Percentiles rank a stretch among this genome's conserved stretches.
phyloP scores from a whole-genome alignment of 164 flowering plant species.

The Malania oleifera region DNA sequence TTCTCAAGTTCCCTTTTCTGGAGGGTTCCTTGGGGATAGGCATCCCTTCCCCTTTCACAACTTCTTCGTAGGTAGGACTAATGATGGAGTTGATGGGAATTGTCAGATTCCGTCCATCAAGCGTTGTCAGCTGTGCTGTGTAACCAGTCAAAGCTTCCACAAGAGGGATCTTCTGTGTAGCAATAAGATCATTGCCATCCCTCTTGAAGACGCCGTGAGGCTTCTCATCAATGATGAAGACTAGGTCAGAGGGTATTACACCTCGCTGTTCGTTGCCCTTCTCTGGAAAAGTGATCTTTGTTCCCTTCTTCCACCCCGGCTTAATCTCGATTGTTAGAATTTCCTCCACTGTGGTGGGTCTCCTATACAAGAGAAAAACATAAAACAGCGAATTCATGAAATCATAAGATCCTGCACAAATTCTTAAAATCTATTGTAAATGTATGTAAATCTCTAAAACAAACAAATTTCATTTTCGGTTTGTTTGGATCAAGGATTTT shows the following conservation, averaged over 20 bases:
- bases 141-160: conserved; percentile 81
- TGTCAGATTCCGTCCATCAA: conserved; percentile 68
- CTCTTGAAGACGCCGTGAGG: conserved; percentile 76
- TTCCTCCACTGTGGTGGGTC: conserved; percentile 63
- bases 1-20: conserved; percentile 71
- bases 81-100: conserved; percentile 53
- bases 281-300: conserved; percentile 93
- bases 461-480: too few species aligned
- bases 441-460: too few species aligned
- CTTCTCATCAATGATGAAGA: conserved; percentile 88
- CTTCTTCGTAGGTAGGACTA: conserved; percentile 70
- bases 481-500: too few species aligned
- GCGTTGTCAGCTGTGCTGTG: conserved; percentile 66
- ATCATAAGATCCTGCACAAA: neutral
- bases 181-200: conserved; percentile 78
- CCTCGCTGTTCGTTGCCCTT: conserved; percentile 81
- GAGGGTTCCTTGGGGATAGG: conserved; percentile 85
- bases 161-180: conserved; percentile 69
- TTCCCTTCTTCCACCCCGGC: conserved; percentile 97
- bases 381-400: neutral
- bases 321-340: conserved; percentile 75
- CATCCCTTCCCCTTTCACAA: conserved; percentile 85
- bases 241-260: conserved; percentile 71
- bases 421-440: too few species aligned
- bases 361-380: conserved; percentile 38